phyloP scores from a whole-genome alignment of 1,139 yeast genomes.

The Yamadazyma atlantica region DNA sequence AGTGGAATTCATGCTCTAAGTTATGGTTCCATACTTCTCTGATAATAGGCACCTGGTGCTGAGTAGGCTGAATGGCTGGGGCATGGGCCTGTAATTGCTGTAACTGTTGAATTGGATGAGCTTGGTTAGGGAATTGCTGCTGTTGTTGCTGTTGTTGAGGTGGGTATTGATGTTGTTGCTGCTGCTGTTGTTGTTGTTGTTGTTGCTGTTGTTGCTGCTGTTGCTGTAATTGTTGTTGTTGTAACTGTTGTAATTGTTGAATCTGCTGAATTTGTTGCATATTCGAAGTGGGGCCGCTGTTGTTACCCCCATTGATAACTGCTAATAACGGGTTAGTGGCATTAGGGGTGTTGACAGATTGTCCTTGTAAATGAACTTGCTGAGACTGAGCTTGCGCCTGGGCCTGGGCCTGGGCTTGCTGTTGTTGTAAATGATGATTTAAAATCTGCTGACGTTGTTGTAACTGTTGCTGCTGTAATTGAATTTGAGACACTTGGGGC shows the following conservation, averaged over 20 bases:
- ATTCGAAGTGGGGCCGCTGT: slow-evolving; percentile 5
- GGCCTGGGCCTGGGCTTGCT: slow-evolving; percentile 14
- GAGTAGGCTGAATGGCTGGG: slow-evolving; percentile 14
- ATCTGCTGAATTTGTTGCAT: slow-evolving; percentile 15
- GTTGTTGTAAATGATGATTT: slow-evolving; percentile 30
- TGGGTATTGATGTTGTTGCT: slow-evolving; percentile 16
- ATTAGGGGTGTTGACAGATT: slow-evolving; percentile 12
- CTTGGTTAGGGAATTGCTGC: slow-evolving; percentile 5
- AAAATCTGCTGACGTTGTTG: slow-evolving; percentile 42
- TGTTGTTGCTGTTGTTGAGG: slow-evolving; percentile 14
- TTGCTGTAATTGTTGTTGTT: slow-evolving; percentile 21
- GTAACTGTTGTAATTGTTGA: slow-evolving; percentile 25
- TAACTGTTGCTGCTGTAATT: slow-evolving; percentile 38
- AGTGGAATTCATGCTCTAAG: slow-evolving; percentile 76
- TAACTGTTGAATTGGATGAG: slow-evolving; percentile 13
- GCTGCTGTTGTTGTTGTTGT: slow-evolving; percentile 19
- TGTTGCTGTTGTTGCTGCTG: slow-evolving; percentile 21
- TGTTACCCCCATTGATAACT: slow-evolving; percentile 31
- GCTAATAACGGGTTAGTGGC: slow-evolving; percentile 39
- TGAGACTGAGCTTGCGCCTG: slow-evolving; percentile 21
- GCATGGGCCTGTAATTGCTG: slow-evolving; percentile 13
- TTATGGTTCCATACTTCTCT: slow-evolving; percentile 86
- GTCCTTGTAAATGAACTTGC: slow-evolving; percentile 14
- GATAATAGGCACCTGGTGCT: slow-evolving; percentile 39
- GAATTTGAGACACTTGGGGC: slow-evolving; percentile 39